Conservation (phyloP, 1,284 basidiomycete species). For the Cutaneotrichosporon dermatis region DNA sequence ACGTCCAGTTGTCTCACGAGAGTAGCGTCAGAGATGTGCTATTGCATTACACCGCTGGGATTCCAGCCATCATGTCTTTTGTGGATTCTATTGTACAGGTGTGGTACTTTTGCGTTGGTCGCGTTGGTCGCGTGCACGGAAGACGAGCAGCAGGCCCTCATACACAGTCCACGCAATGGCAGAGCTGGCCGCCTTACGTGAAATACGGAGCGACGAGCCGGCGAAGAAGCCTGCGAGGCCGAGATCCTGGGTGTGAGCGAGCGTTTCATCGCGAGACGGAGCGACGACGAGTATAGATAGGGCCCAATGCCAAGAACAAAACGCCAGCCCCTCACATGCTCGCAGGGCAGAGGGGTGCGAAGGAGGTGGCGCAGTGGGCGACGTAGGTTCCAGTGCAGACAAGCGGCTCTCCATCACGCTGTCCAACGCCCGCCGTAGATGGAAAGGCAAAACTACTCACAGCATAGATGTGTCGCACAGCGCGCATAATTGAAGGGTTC, state of each 20-base stretch:
- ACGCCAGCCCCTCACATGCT: too few relatives aligned
- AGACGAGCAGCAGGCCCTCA: constrained; percentile 65
- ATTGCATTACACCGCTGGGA: neutral
- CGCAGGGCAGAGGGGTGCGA: too few relatives aligned
- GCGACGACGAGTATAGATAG: too few relatives aligned
- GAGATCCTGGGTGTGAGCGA: constrained; percentile 57
- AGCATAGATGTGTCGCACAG: constrained; percentile 62
- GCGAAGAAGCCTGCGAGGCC: constrained; percentile 77
- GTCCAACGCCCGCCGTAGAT: too few relatives aligned
- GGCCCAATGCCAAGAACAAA: too few relatives aligned
- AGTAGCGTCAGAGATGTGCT: neutral
- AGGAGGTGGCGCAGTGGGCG: too few relatives aligned
- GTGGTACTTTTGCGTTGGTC: neutral
- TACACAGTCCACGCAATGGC: constrained; percentile 91
- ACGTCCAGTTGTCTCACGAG: too few relatives aligned
- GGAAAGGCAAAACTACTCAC: constrained; percentile 50
- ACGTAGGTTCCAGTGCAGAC: too few relatives aligned
- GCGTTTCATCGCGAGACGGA: too few relatives aligned
- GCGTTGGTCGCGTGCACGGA: constrained; percentile 1
- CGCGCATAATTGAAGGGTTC: constrained; percentile 63
- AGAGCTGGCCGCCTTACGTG: constrained; percentile 82
- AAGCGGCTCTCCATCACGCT: too few relatives aligned
- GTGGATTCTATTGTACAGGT: neutral
- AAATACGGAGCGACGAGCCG: constrained; percentile 73
- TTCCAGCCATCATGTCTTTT: too few relatives aligned